These are phyloP conservation scores for Phlyctochytrium bullatum DNA, from an alignment of 192 early-diverging fungal genomes.

Conservation along the genomic window DNA sequence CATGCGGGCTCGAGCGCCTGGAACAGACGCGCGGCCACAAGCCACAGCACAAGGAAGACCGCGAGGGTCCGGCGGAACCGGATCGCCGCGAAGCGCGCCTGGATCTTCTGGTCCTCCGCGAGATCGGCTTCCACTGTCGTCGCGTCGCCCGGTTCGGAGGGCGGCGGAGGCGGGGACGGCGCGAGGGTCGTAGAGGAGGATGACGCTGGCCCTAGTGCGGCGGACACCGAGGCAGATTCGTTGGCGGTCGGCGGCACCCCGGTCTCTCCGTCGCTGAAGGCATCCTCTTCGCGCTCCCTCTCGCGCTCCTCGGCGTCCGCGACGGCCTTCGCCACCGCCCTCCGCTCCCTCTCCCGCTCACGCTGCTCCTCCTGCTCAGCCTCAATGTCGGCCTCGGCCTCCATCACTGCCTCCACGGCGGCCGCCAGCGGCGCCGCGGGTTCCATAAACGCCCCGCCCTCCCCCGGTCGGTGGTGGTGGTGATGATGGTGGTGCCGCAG, in stretches of 20 bases:
- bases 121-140: background rate
- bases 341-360: background rate
- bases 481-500: background rate
- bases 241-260: too few species aligned
- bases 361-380: background rate
- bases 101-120: background rate
- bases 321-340: background rate
- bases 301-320: too few species aligned
- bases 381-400: background rate
- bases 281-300: too few species aligned
- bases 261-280: too few species aligned
- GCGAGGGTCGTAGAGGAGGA: too few species aligned
- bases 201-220: too few species aligned
- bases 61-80: background rate
- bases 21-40: background rate
- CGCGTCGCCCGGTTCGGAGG: background rate
- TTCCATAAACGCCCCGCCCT: background rate
- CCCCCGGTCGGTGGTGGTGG: too few species aligned
- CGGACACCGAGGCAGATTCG: too few species aligned
- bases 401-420: background rate
- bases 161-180: too few species aligned
- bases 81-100: background rate
- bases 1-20: background rate
- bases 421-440: background rate
- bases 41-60: background rate